Conservation (phyloP, 176 grass and related monocot genomes). For the Tillandsia fasciculata region DNA sequence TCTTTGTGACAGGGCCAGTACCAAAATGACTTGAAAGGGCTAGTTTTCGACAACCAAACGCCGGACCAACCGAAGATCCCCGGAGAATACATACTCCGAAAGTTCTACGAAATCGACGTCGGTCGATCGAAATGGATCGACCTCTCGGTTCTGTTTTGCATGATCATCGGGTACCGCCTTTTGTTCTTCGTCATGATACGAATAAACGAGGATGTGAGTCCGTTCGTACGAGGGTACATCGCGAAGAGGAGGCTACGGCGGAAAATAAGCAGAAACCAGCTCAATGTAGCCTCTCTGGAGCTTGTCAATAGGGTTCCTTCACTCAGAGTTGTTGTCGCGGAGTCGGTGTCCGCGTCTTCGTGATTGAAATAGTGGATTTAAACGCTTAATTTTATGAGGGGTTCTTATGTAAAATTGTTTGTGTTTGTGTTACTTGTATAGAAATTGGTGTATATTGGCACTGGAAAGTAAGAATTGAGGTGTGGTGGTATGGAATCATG, state of each 20-base stretch:
- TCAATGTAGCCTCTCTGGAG: slow-evolving; percentile 10
- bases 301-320: slow-evolving; percentile 57
- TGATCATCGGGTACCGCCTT: slow-evolving; percentile 92
- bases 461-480: no score
- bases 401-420: no score
- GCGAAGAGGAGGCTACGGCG: slow-evolving; percentile 71
- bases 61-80: slow-evolving; percentile 80
- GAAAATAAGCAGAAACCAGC: slow-evolving; percentile 17
- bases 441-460: no score
- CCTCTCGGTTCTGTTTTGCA: slow-evolving; percentile 66
- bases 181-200: slow-evolving; percentile 98
- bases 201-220: slow-evolving; percentile 79
- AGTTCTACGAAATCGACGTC: slow-evolving; percentile 77
- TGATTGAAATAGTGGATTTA: no score
- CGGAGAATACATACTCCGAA: slow-evolving; percentile 74
- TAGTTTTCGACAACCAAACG: slow-evolving; percentile 77
- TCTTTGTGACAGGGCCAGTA: slow-evolving; percentile 60
- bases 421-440: no score
- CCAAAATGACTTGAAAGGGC: slow-evolving; percentile 82
- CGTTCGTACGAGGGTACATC: slow-evolving; percentile 67
- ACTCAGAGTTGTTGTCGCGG: slow-evolving; percentile 71
- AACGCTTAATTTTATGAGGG: no score
- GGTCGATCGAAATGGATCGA: slow-evolving; percentile 81
- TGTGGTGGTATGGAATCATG: no score
- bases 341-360: slow-evolving; percentile 5